A percentile compares a stretch with the other conserved stretches of the same genome.
Conservation (phyloP, 805 yeast genomes). For the Zygosaccharomyces kombuchaensis region DNA sequence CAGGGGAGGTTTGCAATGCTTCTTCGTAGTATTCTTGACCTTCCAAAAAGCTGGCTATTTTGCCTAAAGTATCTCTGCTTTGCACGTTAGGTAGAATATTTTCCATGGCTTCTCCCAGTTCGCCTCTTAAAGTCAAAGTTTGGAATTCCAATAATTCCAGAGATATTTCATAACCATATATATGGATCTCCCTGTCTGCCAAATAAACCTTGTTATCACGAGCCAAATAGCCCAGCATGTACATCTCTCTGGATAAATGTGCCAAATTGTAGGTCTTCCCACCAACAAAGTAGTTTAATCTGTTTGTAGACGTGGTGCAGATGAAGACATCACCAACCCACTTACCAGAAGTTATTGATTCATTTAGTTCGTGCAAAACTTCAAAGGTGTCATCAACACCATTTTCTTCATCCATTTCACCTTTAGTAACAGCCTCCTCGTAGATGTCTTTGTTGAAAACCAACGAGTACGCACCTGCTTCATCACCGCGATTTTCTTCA, state of each 20-base stretch:
- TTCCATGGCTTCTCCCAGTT: constrained; percentile 74
- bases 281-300: constrained; percentile 92
- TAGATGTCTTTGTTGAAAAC: constrained; percentile 66
- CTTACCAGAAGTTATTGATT: constrained; percentile 78
- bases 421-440: constrained; percentile 55
- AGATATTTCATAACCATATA: constrained; percentile 75
- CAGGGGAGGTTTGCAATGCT: constrained; percentile 79
- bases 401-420: constrained; percentile 66
- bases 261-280: constrained; percentile 88
- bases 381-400: constrained; percentile 87
- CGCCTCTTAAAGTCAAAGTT: constrained; percentile 92
- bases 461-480: constrained; percentile 64
- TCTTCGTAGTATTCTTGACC: constrained; percentile 84
- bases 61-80: constrained; percentile 57
- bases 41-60: constrained; percentile 88
- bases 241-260: constrained; percentile 86
- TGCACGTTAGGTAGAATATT: constrained; percentile 55
- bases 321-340: constrained; percentile 98
- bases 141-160: constrained; percentile 89
- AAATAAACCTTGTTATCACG: constrained; percentile 87
- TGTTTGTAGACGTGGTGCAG: constrained; percentile 79
- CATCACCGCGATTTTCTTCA: constrained; percentile 40
- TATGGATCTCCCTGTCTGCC: constrained; percentile 84
- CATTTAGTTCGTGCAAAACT: constrained; percentile 76
- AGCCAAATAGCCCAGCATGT: constrained; percentile 82